phyloP scores from a whole-genome alignment of 257 asterid genomes.

The Scutellaria barbata region DNA sequence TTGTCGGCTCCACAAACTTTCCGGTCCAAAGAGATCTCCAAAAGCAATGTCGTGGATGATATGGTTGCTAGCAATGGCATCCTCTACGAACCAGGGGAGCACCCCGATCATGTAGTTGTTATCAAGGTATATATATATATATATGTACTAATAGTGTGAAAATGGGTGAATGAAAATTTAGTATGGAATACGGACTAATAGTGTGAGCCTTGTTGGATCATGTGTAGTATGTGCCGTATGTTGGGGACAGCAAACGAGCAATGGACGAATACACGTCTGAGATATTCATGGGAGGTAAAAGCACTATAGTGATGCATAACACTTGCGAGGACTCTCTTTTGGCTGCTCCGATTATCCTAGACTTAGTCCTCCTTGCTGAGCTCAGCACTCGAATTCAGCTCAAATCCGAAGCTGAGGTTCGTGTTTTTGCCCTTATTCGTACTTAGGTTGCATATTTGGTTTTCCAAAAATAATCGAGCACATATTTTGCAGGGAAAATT shows the following conservation, averaged over 20 bases:
- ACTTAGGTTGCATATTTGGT: too few species aligned
- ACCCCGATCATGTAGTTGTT: constrained; percentile 96
- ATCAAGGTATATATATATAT: constrained; percentile 67
- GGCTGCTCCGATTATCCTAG: constrained; percentile 95
- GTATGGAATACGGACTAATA: background rate
- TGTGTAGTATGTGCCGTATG: constrained; percentile 87
- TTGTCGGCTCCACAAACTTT: constrained; percentile 96
- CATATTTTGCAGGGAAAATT: constrained; percentile 70
- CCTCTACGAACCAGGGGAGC: constrained; percentile 95
- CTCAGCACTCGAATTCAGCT: constrained; percentile 93
- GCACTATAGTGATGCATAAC: constrained; percentile 92
- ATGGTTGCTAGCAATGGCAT: constrained; percentile 98
- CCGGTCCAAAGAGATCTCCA: constrained; percentile 97
- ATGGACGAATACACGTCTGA: constrained; percentile 99
- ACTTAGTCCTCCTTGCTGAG: constrained; percentile 95
- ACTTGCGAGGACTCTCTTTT: constrained; percentile 96
- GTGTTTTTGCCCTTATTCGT: background rate
- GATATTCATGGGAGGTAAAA: constrained; percentile 96
- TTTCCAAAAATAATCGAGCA: background rate
- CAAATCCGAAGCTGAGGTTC: constrained; percentile 79
- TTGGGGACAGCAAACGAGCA: constrained; percentile 98
- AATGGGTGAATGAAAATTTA: too few species aligned
- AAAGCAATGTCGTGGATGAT: constrained; percentile 97
- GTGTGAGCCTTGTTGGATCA: background rate
- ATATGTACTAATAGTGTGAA: background rate